These are phyloP conservation scores for Senecio squalidus DNA, from an alignment of 140 eudicot species.

Conservation along the genomic window DNA sequence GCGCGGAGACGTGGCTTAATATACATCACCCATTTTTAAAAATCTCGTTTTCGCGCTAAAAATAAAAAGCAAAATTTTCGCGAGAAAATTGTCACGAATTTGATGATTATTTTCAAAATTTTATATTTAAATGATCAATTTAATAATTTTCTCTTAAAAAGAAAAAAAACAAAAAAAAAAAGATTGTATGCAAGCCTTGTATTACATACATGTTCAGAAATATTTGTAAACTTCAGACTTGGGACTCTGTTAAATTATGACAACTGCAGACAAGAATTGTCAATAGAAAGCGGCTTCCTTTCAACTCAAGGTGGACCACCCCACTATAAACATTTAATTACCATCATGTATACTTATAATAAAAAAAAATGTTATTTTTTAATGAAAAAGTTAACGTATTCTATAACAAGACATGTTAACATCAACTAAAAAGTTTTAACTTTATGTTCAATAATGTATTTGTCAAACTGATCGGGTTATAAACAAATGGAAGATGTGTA, in stretches of 20 bases:
- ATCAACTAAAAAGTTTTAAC: too few species aligned
- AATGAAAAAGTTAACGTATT: too few species aligned
- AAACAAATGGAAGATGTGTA: not conserved
- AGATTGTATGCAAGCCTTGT: too few species aligned
- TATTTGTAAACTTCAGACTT: conserved; percentile 5
- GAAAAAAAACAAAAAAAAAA: too few species aligned
- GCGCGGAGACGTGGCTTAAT: too few species aligned
- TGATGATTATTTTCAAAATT: too few species aligned
- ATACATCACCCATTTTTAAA: too few species aligned
- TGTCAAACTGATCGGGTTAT: not conserved
- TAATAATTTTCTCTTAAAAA: too few species aligned
- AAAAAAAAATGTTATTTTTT: not conserved
- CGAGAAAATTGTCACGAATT: too few species aligned
- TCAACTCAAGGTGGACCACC: not conserved
- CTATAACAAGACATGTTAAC: not conserved
- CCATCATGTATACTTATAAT: not conserved
- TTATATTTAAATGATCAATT: too few species aligned
- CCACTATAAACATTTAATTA: not conserved
- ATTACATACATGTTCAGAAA: not conserved
- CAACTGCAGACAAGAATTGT: conserved; percentile 9
- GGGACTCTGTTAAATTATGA: not conserved
- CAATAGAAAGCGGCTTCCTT: conserved; percentile 8
- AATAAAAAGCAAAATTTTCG: too few species aligned
- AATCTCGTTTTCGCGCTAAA: too few species aligned
- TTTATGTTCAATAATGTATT: not conserved